Evolutionary conservation across 257 asterid species (phyloP).

Genomic region (Nicotiana benthamiana): DNA sequence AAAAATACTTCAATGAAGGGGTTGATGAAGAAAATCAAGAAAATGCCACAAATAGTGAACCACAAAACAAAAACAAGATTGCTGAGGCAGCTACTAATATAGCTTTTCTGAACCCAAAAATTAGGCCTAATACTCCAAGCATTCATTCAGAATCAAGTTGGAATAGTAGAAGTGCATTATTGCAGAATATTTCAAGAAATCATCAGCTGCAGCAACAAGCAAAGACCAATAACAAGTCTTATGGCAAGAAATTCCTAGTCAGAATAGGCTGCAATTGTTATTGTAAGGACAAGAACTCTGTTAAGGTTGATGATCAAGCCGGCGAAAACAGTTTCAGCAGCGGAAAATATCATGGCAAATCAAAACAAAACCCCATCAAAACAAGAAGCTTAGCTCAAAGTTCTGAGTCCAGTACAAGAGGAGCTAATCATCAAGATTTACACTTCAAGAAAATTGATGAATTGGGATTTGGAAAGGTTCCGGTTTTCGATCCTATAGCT

Average conservation of each 20-base stretch:
- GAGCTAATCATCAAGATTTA: conserved; percentile 3
- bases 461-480: conserved; percentile 14
- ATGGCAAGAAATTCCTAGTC: conserved; percentile 41
- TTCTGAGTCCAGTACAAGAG: neutral
- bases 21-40: conserved; percentile 16
- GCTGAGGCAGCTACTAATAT: conserved; percentile 20
- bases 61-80: conserved; percentile 18
- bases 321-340: conserved; percentile 16
- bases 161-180: conserved; percentile 50
- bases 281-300: conserved; percentile 45
- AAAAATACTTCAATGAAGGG: conserved; percentile 61
- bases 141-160: conserved; percentile 50
- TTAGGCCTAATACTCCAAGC: conserved; percentile 32
- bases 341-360: conserved; percentile 11
- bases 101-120: conserved; percentile 17
- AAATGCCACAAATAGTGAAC: conserved; percentile 3
- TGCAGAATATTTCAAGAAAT: conserved; percentile 27
- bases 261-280: conserved; percentile 55
- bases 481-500: conserved; percentile 16
- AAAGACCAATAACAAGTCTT: conserved; percentile 20
- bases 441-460: conserved; percentile 18
- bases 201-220: conserved; percentile 18
- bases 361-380: conserved; percentile 5
- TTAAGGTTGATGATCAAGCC: conserved; percentile 21
- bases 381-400: neutral